Evolutionary conservation across 495 filamentous ascomycete species (phyloP).

Genomic region (Penicillium crystallinum): DNA sequence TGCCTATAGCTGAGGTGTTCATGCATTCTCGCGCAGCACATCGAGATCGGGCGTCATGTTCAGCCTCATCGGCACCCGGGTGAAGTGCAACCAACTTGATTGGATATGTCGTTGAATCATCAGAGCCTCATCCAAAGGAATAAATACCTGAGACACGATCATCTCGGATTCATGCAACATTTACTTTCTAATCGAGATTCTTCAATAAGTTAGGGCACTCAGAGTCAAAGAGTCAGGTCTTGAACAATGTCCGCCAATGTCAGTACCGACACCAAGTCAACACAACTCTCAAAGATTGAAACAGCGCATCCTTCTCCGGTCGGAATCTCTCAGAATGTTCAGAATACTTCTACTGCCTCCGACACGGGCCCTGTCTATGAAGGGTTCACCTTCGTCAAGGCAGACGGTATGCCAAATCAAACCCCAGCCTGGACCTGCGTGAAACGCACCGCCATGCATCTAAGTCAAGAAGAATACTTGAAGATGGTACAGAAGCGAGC

Average conservation of each 20-base stretch:
- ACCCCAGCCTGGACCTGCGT: constrained; percentile 28
- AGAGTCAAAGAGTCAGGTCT: neutral
- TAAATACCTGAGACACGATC: no score
- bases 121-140: no score
- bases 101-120: no score
- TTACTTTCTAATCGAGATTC: no score
- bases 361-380: constrained; percentile 14
- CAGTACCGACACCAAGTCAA: neutral
- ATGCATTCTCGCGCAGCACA: no score
- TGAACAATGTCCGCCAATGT: neutral
- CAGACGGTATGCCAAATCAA: constrained; percentile 24
- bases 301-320: neutral
- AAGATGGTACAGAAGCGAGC: constrained; percentile 30
- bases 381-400: constrained; percentile 36
- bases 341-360: neutral
- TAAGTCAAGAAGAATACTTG: constrained; percentile 24
- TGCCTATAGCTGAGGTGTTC: no score
- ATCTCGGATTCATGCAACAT: no score
- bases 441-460: constrained; percentile 26
- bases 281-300: neutral
- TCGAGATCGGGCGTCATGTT: no score
- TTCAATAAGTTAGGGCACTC: no score
- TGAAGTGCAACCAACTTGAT: no score
- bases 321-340: neutral
- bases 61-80: no score